Evolutionary conservation across 129 eudicot species (phyloP).

Genomic region (Flaveria sonorensis): DNA sequence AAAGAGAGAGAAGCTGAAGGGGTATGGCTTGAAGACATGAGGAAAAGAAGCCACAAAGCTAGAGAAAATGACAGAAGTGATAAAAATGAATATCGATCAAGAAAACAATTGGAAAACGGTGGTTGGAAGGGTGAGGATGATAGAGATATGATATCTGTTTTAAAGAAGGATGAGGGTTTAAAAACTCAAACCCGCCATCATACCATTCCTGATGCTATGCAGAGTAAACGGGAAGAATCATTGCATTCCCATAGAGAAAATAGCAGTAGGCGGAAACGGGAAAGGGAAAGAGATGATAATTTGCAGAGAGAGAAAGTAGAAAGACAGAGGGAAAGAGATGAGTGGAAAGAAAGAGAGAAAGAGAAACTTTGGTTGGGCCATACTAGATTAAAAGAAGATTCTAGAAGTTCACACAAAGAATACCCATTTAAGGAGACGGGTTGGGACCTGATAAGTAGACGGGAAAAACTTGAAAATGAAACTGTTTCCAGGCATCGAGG

Average conservation of each 20-base stretch:
- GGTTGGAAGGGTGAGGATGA: slow-evolving; percentile 67
- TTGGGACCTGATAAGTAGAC: slow-evolving; percentile 61
- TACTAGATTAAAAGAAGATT: slow-evolving; percentile 71
- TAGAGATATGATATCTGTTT: slow-evolving; percentile 48
- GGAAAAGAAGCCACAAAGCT: slow-evolving; percentile 64
- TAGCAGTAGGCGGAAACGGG: slow-evolving; percentile 72
- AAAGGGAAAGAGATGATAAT: slow-evolving; percentile 66
- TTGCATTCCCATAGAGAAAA: slow-evolving; percentile 42
- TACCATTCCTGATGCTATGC: slow-evolving; percentile 36
- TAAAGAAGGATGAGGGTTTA: slow-evolving; percentile 53
- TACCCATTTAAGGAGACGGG: slow-evolving; percentile 54
- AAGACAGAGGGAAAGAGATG: slow-evolving; percentile 77
- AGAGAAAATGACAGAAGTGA: slow-evolving; percentile 66
- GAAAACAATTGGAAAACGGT: slow-evolving; percentile 62
- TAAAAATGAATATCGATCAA: slow-evolving; percentile 57
- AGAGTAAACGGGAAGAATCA: slow-evolving; percentile 8
- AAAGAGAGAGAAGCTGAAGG: slow-evolving; percentile 74
- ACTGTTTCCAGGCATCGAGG: slow-evolving; percentile 50
- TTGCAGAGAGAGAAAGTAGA: slow-evolving; percentile 81
- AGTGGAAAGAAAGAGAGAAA: slow-evolving; percentile 79
- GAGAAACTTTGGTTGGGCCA: slow-evolving; percentile 44
- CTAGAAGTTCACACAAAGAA: slow-evolving; percentile 61
- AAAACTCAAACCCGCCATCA: slow-evolving; percentile 39
- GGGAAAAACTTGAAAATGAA: slow-evolving; percentile 69
- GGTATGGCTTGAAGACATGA: slow-evolving; percentile 61